Base-by-base conservation (phyloP, 2,329 filamentous ascomycete species). In the Sarocladiaceae sp. region DNA sequence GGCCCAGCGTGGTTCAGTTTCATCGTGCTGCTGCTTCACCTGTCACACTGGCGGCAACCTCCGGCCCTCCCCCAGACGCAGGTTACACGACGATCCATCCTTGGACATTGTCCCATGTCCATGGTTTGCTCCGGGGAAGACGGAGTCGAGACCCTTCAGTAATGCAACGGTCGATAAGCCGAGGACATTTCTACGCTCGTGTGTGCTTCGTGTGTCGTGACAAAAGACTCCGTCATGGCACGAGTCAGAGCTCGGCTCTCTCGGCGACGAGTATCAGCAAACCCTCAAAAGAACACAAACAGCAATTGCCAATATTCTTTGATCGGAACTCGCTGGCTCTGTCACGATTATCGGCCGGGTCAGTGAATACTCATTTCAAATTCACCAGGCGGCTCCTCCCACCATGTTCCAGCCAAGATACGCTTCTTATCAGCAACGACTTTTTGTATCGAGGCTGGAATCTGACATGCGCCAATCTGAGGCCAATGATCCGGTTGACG, bases 51-150 rank as follows among this genome's bases (percentile, higher is more conserved):
- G 44, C 44, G 44, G 44, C 26, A 33, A 25, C 33, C 44, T 48
- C 44, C 44, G 44, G 44, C 26, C 44, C 44, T 48, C 44, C 44
- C 44, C 44, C 44, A 48, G 44, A 48, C 23, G n/a, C 26, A 20
- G 23, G n/a, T 31, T 31, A 48, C 26, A 31, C 28, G 28, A 33
- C 33, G 26, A 48, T 15, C 44, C 44, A 7, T 12, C 10, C 23
- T 33, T 33, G 44, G 40, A 17, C 3, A 15, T n/a, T 18, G 10
- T 39, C 11, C 17, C 35, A 18, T 7, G 17, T 18, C 18, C 37
- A 37, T 37, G 15, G 35, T 8, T 17, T n/a, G 18, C 15, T 17
- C 33, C 15, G 33, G 33, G 33, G 33, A 36, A 36, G 15, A 36
- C 6, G n/a, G 33, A 36, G 33, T 36, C 15, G 33, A 36, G 33